These are phyloP conservation scores for Catharanthus roseus DNA, from an alignment of 257 asterid species.

Conservation along the genomic window DNA sequence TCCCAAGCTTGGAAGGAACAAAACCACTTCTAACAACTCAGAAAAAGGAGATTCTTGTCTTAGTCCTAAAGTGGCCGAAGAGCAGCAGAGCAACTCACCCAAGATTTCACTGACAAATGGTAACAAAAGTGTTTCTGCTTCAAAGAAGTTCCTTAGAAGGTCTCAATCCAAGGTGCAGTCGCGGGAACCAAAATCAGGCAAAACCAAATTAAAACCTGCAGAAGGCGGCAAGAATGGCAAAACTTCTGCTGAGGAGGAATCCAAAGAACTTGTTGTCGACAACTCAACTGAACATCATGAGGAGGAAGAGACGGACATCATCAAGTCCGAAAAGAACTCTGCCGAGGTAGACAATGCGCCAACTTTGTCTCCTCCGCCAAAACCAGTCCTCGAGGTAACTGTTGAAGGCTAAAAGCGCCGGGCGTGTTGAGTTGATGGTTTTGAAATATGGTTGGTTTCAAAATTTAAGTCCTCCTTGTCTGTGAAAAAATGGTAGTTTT, in stretches of 20 bases:
- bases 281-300: conserved; percentile 21
- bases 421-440: neutral
- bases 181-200: conserved; percentile 24
- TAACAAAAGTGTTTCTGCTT: conserved; percentile 19
- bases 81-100: conserved; percentile 32
- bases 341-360: conserved; percentile 17
- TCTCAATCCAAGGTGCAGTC: conserved; percentile 34
- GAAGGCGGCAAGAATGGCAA: conserved; percentile 22
- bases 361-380: conserved; percentile 14
- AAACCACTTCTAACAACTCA: conserved; percentile 30
- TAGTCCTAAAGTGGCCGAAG: conserved; percentile 34
- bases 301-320: conserved; percentile 20
- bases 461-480: neutral
- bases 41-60: conserved; percentile 36
- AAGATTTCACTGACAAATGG: conserved; percentile 23
- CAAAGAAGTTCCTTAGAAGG: conserved; percentile 33
- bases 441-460: conserved; percentile 15
- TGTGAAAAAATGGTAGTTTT: conserved; percentile 5
- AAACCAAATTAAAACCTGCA: conserved; percentile 27
- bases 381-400: conserved; percentile 27
- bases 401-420: conserved; percentile 49
- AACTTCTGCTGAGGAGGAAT: conserved; percentile 6
- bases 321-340: conserved; percentile 15
- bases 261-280: conserved; percentile 18
- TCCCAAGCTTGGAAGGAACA: conserved; percentile 79